A percentile compares a stretch with the other conserved stretches of the same genome.
Conservation (phyloP, 192 early-diverging fungal genomes). For the Endogone sp. region DNA sequence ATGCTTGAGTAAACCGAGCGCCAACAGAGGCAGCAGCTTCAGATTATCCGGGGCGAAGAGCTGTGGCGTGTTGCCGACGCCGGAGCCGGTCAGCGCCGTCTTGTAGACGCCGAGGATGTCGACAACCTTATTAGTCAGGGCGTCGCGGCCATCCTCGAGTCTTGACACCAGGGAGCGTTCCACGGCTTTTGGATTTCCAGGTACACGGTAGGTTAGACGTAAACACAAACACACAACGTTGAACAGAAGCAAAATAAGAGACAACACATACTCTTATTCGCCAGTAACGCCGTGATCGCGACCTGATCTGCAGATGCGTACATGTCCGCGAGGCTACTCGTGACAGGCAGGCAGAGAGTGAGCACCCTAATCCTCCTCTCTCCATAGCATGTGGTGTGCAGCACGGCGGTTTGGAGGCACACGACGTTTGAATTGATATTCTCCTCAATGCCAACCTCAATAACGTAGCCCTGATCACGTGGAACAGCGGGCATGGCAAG, state of each 20-base stretch:
- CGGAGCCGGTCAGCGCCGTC: slow-evolving; percentile 64
- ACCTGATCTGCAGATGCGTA: slow-evolving; percentile 81
- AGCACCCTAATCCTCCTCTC: slow-evolving; percentile 94
- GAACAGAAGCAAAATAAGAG: not conserved
- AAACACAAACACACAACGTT: slow-evolving; percentile 1
- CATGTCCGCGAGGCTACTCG: slow-evolving; percentile 72
- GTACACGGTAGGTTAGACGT: no score
- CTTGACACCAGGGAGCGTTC: slow-evolving; percentile 82
- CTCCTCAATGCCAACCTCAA: slow-evolving; percentile 79
- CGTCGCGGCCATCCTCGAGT: slow-evolving; percentile 92
- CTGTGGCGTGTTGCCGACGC: slow-evolving; percentile 72
- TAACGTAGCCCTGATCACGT: slow-evolving; percentile 86
- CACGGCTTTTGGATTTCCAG: no score
- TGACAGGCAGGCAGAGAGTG: slow-evolving; percentile 86
- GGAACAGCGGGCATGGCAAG: slow-evolving; percentile 88
- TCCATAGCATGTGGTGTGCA: slow-evolving; percentile 85
- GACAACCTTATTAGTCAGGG: slow-evolving; percentile 76
- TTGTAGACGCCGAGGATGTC: slow-evolving; percentile 94
- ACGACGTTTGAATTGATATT: slow-evolving; percentile 69
- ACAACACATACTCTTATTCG: slow-evolving; percentile 69
- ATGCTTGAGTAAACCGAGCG: slow-evolving; percentile 81
- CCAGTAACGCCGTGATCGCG: slow-evolving; percentile 76
- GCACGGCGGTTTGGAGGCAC: slow-evolving; percentile 92
- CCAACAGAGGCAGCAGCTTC: slow-evolving; percentile 79
- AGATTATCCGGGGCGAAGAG: slow-evolving; percentile 82